phyloP scores from a whole-genome alignment of 2,329 filamentous ascomycete species.

The Aureobasidium namibiae region DNA sequence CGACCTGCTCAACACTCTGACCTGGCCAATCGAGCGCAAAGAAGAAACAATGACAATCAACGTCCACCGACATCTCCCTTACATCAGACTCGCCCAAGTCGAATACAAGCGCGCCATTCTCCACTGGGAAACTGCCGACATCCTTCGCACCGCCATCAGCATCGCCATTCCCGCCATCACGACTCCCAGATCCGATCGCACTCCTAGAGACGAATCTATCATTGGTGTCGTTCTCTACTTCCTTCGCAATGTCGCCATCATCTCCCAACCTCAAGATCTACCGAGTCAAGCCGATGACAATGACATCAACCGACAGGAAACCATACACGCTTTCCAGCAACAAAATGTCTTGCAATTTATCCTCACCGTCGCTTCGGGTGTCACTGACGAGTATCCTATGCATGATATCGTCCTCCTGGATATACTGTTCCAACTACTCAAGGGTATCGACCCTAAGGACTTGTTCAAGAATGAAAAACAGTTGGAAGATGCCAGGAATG shows the following conservation, averaged over 20 bases:
- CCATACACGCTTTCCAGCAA: slow-evolving; percentile 79
- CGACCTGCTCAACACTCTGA: slow-evolving; percentile 84
- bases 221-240: slow-evolving; percentile 87
- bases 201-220: slow-evolving; percentile 76
- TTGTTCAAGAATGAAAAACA: slow-evolving; percentile 78
- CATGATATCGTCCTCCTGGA: slow-evolving; percentile 89
- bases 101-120: slow-evolving; percentile 84
- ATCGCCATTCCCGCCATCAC: slow-evolving; percentile 82
- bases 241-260: slow-evolving; percentile 79
- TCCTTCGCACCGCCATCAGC: slow-evolving; percentile 73
- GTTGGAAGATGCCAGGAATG: slow-evolving; percentile 57
- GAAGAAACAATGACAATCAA: slow-evolving; percentile 79
- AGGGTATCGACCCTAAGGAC: slow-evolving; percentile 75
- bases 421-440: slow-evolving; percentile 84
- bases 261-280: slow-evolving; percentile 63
- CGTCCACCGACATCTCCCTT: slow-evolving; percentile 84
- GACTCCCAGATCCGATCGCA: slow-evolving; percentile 64
- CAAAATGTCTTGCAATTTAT: slow-evolving; percentile 86
- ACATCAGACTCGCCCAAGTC: slow-evolving; percentile 78
- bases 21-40: slow-evolving; percentile 83
- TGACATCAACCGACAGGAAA: slow-evolving; percentile 77
- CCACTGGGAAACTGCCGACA: slow-evolving; percentile 67
- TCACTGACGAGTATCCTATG: slow-evolving; percentile 84
- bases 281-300: slow-evolving; percentile 81
- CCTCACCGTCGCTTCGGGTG: slow-evolving; percentile 80